These are phyloP conservation scores for Silene vulgaris DNA, from an alignment of 179 eudicot species.

Conservation along the genomic window DNA sequence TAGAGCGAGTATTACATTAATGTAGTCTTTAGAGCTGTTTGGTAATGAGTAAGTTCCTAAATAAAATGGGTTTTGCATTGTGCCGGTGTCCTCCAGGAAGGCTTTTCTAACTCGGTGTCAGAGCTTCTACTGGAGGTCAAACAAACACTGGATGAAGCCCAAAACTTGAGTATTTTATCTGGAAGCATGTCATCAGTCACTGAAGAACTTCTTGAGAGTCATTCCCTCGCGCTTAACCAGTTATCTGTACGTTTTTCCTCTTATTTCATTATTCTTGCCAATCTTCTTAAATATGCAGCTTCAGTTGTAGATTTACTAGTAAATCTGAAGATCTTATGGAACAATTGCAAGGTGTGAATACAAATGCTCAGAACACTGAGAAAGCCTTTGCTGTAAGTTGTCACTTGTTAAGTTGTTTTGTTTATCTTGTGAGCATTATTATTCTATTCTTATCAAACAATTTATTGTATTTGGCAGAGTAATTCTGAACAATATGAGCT, in stretches of 20 bases:
- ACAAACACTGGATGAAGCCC: slow-evolving; percentile 53
- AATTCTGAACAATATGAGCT: slow-evolving; percentile 49
- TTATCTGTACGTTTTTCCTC: slow-evolving; percentile 48
- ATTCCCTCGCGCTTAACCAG: slow-evolving; percentile 31
- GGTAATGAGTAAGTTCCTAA: background rate
- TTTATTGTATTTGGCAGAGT: slow-evolving; percentile 40
- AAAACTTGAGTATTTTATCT: slow-evolving; percentile 37
- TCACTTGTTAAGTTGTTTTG: slow-evolving; percentile 10
- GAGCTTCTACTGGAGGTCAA: slow-evolving; percentile 52
- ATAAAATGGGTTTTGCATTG: slow-evolving; percentile 7
- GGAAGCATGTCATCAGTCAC: slow-evolving; percentile 47
- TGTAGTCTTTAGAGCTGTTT: background rate
- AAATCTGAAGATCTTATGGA: slow-evolving; percentile 45
- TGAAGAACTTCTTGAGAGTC: slow-evolving; percentile 47
- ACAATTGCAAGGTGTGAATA: slow-evolving; percentile 38
- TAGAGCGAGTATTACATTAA: background rate
- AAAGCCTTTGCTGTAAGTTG: slow-evolving; percentile 46
- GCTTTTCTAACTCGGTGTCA: slow-evolving; percentile 35
- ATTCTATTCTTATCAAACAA: slow-evolving; percentile 14
- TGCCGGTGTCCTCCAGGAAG: slow-evolving; percentile 40
- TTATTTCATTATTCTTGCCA: background rate
- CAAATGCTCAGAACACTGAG: slow-evolving; percentile 43
- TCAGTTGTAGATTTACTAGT: slow-evolving; percentile 42
- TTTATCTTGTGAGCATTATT: slow-evolving; percentile 13
- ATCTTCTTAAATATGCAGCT: slow-evolving; percentile 35